Percentiles rank a stretch among this genome's conserved stretches.
Conservation (phyloP, 495 filamentous ascomycete species). For the Penicillium salamii region DNA sequence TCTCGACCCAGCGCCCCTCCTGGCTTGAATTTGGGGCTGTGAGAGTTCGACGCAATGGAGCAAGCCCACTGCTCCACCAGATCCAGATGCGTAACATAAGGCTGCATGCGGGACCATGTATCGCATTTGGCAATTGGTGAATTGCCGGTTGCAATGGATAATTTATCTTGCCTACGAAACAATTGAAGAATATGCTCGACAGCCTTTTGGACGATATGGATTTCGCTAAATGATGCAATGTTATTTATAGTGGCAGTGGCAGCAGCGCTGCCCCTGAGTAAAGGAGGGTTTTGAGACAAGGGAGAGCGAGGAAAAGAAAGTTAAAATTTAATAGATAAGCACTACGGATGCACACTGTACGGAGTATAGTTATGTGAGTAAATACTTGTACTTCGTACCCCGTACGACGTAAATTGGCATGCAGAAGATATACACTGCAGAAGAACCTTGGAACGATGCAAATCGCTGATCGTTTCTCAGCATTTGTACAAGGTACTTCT, state of each 20-base stretch:
- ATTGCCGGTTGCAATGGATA: not conserved
- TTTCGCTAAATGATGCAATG: too few species aligned
- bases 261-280: too few species aligned
- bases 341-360: too few species aligned
- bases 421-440: conserved; percentile 1
- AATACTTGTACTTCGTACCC: too few species aligned
- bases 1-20: conserved; percentile 17
- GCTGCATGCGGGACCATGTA: not conserved
- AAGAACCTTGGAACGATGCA: not conserved
- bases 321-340: too few species aligned
- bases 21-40: conserved; percentile 5
- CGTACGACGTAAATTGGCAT: not conserved
- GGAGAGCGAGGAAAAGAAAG: too few species aligned
- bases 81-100: conserved; percentile 10
- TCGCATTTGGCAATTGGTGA: not conserved
- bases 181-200: too few species aligned
- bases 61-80: conserved; percentile 18
- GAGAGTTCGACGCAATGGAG: conserved; percentile 16
- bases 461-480: not conserved
- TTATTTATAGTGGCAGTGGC: too few species aligned
- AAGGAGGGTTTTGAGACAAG: too few species aligned
- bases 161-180: too few species aligned
- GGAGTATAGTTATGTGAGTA: too few species aligned
- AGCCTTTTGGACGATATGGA: too few species aligned
- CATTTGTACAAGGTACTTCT: conserved; percentile 8